Percentiles rank a stretch among this genome's conserved stretches.
phyloP scores from a whole-genome alignment of 176 grass and related monocot genomes.

The Olyra latifolia region DNA sequence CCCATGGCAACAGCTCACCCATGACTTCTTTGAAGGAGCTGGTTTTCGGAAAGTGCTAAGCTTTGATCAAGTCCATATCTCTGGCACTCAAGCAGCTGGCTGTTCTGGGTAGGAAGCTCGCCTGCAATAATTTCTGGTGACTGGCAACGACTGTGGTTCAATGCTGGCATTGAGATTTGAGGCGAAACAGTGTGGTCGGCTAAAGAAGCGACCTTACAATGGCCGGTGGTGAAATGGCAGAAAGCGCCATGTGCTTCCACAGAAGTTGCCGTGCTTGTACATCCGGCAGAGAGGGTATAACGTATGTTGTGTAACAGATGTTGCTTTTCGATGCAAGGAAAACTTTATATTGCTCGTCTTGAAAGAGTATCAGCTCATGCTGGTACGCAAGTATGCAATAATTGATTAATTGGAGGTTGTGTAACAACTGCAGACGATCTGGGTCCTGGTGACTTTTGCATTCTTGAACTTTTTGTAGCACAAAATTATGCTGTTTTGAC shows the following conservation, averaged over 20 bases:
- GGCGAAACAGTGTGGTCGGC: neutral
- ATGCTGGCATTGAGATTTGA: constrained; percentile 35
- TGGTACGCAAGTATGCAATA: constrained; percentile 15
- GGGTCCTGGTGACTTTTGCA: neutral
- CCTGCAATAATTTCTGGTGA: constrained; percentile 24
- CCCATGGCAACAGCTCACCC: constrained; percentile 73
- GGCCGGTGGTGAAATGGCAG: constrained; percentile 13
- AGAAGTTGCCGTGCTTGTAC: constrained; percentile 29
- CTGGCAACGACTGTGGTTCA: constrained; percentile 1
- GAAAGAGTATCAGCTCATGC: constrained; percentile 33
- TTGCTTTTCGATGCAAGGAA: constrained; percentile 14
- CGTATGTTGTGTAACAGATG: neutral
- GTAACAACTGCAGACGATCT: neutral
- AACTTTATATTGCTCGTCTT: neutral
- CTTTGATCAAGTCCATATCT: neutral
- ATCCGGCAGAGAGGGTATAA: constrained; percentile 34
- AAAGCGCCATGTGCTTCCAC: constrained; percentile 36
- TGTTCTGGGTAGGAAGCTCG: constrained; percentile 24
- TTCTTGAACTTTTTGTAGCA: neutral
- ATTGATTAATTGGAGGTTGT: neutral
- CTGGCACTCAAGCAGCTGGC: constrained; percentile 20
- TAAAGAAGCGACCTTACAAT: neutral
- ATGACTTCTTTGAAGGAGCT: constrained; percentile 75
- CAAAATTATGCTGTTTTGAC: neutral
- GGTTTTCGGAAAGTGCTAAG: constrained; percentile 51